Evolutionary conservation across 2,329 filamentous ascomycete species (phyloP).

Genomic region (Alternaria triticimaculans): DNA sequence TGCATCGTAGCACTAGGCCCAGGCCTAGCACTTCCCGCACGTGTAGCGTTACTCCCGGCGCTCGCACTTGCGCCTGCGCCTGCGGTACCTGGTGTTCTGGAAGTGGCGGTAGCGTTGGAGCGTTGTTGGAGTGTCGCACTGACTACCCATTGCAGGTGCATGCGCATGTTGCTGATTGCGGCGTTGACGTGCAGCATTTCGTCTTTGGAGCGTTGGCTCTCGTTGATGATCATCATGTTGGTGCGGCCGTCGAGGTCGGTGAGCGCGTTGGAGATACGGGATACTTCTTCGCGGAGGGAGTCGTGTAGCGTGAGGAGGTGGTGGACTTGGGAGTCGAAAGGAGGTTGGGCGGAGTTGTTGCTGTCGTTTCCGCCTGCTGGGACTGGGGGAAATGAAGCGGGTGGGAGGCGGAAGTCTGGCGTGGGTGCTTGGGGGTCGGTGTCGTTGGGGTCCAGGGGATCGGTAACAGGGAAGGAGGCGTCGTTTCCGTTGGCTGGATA

Average conservation of each 20-base stretch:
- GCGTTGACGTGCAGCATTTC: constrained; percentile 68
- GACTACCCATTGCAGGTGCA: constrained; percentile 69
- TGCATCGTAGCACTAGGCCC: constrained; percentile 35
- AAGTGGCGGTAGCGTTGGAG: constrained; percentile 32
- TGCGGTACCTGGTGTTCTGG: constrained; percentile 33
- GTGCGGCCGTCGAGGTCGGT: constrained; percentile 66
- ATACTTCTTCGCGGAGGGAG: constrained; percentile 65
- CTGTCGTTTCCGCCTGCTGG: constrained; percentile 28
- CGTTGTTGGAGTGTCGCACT: constrained; percentile 60
- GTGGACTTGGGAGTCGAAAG: constrained; percentile 58
- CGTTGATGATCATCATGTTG: constrained; percentile 68
- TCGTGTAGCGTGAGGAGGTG: constrained; percentile 68
- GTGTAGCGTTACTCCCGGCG: constrained; percentile 31
- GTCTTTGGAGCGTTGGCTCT: constrained; percentile 66
- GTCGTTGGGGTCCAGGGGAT: constrained; percentile 43
- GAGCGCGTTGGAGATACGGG: constrained; percentile 61
- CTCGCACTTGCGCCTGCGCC: constrained; percentile 28
- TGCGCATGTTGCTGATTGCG: constrained; percentile 63
- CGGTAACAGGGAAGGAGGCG: constrained; percentile 40
- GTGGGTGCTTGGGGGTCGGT: constrained; percentile 45
- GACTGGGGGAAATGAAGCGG: constrained; percentile 42
- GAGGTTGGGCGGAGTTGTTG: constrained; percentile 37
- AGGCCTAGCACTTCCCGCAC: constrained; percentile 29
- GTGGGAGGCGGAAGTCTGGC: constrained; percentile 43
- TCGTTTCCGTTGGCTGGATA: constrained; percentile 44